These are phyloP conservation scores for Simmondsia chinensis DNA, from an alignment of 148 eudicot genomes.

Conservation along the genomic window DNA sequence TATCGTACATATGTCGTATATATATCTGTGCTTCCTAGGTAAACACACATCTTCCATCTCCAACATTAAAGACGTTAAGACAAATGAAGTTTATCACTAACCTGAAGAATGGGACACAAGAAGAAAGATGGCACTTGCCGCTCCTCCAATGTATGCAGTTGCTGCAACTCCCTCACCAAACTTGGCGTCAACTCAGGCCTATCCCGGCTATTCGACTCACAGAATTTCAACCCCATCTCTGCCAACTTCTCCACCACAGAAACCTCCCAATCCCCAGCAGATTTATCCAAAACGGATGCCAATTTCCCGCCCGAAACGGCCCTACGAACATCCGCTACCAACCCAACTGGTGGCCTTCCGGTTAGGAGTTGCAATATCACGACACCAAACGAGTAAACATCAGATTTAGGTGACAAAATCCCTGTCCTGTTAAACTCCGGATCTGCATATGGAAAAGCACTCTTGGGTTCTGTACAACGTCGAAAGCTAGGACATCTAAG, in stretches of 20 bases:
- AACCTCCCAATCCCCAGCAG: conserved; percentile 68
- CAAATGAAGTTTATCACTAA: conserved; percentile 11
- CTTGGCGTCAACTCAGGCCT: conserved; percentile 58
- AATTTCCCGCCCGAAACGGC: conserved; percentile 48
- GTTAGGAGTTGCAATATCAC: conserved; percentile 64
- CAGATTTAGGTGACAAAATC: conserved; percentile 50
- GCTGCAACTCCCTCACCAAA: conserved; percentile 59
- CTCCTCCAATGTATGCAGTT: conserved; percentile 53
- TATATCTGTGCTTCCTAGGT: too few species aligned
- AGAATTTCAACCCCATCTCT: conserved; percentile 55
- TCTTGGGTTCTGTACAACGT: conserved; percentile 32
- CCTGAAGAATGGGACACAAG: conserved; percentile 67
- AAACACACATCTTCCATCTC: not conserved
- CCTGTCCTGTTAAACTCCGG: conserved; percentile 67
- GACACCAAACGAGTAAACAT: conserved; percentile 63
- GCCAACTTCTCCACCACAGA: conserved; percentile 51
- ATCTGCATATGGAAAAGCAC: conserved; percentile 57
- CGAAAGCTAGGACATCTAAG: conserved; percentile 51
- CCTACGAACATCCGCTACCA: conserved; percentile 39
- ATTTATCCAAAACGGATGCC: conserved; percentile 50
- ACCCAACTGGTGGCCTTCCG: conserved; percentile 42
- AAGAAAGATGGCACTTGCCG: conserved; percentile 57
- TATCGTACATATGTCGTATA: too few species aligned
- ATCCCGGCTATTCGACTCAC: conserved; percentile 54
- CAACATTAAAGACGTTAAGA: not conserved